Base-by-base conservation (phyloP, 495 filamentous ascomycete genomes). In the Penicillium chermesinum region DNA sequence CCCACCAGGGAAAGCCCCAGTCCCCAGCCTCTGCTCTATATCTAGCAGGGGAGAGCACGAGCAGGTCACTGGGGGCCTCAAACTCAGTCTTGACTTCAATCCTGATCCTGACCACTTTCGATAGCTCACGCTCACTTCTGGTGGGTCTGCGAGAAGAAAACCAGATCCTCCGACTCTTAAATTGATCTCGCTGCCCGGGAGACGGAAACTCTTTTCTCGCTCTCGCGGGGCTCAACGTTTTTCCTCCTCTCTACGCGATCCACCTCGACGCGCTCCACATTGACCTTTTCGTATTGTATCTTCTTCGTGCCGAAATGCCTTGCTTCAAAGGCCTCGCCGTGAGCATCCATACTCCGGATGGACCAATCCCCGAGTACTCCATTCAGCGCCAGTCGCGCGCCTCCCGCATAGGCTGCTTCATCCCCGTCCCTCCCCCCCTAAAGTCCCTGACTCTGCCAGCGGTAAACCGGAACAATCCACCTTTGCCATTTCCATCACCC, bases 321-420 rank as follows among this genome's bases (percentile, higher is more conserved):
- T 96, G 91, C 82, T 96, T 95, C 76, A 93, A 94, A 72, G 91
- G 91, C 66, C 87, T 96, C 61, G 90, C 91, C 40, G 90, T 96
- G 64, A 94, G 88, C 76, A 93, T 96, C 61, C 91, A 96, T 66
- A 88, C 90, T 27, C 88, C 88, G 48, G 84, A 88, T 58, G 86
- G 88, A 52, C 88, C 93, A 20, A 78, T 30, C 50, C 77, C 88
- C 40, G 93, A 99, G 66, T 86, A 95, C 69, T 91, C 91, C 55
- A 85, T 96, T 40, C 90, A 96, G 71, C 94, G 89, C 60, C 90
- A 96, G 64, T 87, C 89, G 32, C 85, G 87, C 57, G 78, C 86
- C 41, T 89, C 87, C 46, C 86, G 94, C 50, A 96, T 99, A 71
- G 94, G 87, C 57, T 89, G 89, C 49, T 97, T 95, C 72, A 97